These are phyloP conservation scores for Davidsoniella virescens DNA, from an alignment of 2,329 filamentous ascomycete genomes.

Conservation along the genomic window DNA sequence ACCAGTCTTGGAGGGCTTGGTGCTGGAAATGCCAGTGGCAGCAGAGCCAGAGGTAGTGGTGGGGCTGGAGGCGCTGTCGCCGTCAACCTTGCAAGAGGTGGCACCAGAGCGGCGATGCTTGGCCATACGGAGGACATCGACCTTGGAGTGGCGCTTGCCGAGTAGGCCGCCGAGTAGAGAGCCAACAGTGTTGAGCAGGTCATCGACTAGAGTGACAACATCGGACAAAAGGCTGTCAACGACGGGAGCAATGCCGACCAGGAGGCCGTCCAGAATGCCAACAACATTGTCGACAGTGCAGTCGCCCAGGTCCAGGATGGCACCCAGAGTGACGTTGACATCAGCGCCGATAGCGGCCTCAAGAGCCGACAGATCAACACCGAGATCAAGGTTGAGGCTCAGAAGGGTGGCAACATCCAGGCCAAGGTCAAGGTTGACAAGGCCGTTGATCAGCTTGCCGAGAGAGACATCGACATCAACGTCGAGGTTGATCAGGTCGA, in stretches of 20 bases:
- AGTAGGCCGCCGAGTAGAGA: conserved; percentile 6
- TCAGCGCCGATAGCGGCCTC: neutral
- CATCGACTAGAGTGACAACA: neutral
- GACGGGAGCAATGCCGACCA: conserved; percentile 4
- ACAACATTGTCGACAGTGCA: conserved; percentile 4
- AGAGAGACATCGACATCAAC: conserved; percentile 4
- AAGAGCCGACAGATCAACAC: conserved; percentile 3
- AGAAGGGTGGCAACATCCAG: conserved; percentile 6
- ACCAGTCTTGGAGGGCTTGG: neutral
- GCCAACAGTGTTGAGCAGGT: conserved; percentile 4
- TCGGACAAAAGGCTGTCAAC: conserved; percentile 2
- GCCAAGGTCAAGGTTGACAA: conserved; percentile 7
- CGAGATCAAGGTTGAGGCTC: conserved; percentile 6
- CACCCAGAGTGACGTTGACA: conserved; percentile 5
- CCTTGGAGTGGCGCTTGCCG: conserved; percentile 5
- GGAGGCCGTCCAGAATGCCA: conserved; percentile 2
- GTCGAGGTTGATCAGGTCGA: conserved; percentile 11
- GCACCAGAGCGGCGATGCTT: conserved; percentile 3
- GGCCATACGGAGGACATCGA: conserved; percentile 4
- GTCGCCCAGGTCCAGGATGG: conserved; percentile 5
- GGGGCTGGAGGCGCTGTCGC: neutral
- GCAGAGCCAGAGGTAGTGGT: neutral
- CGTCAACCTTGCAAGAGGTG: neutral
- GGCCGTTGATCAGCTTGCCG: conserved; percentile 5
- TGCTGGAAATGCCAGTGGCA: neutral